Evolutionary conservation across 306 rosid species (phyloP), one percentile per base, ranked within the genome.

Genomic region (Nissolia schottii): DNA sequence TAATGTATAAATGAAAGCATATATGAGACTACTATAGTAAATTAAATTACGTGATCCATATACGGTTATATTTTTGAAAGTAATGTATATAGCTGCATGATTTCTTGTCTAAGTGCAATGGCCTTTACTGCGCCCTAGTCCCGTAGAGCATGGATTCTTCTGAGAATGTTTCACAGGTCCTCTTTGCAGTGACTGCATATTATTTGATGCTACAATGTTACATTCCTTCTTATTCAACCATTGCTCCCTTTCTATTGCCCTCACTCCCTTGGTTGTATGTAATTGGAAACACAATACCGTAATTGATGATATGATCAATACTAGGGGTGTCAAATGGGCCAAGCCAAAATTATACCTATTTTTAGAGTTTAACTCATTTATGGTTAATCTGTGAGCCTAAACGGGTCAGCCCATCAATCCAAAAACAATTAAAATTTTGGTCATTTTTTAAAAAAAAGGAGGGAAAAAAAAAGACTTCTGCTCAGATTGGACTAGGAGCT

Each of bases 121-220:
- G 1, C 86, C 86, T 24, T 11, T 11, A 45, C 76, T 64, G 11
- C 78, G 80, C 0, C 86, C 83, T 13, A 79, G 59, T 1, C 79
- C 74, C 28, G 86, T 79, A 1, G 81, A 74, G 46, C 81, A 82
- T 12, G 85, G 85, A 32, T 82, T 77, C 7, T 10, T 45, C 1
- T 37, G 24, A 28, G 85, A 73, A 15, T 1, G 7, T 13, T 8
- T 23, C 3, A 73, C 74, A 0, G 80, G 65, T 1, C 77, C 85
- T 75, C 83, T 75, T 45, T 57, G 83, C 20, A 83, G 64, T 59
- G 82, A 71, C 7, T 71, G 59, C 0, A 64, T 7, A n/a, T n/a
- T n/a, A n/a, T n/a, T n/a, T n/a, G n/a, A n/a, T 28, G 53, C 1
- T 24, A 62, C 7, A 8, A 20, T 34, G 14, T 7, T 61, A 12